Evolutionary conservation across 2,329 filamentous ascomycete species (phyloP).

Genomic region (Monosporascus sp.): DNA sequence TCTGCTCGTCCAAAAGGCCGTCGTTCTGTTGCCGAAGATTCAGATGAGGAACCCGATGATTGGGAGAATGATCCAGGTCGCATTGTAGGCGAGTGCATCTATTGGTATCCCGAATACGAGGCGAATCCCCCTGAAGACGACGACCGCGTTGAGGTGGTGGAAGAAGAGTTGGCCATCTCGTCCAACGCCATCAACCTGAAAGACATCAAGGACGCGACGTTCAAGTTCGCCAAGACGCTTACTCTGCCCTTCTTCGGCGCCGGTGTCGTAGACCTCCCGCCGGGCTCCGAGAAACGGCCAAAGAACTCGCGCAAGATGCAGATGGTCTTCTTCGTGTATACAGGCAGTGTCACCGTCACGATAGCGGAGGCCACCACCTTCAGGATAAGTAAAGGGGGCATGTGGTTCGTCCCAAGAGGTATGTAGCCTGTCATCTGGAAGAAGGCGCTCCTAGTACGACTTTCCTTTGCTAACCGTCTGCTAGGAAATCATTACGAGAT

Average conservation of each 20-base stretch:
- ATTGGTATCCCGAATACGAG: slow-evolving; percentile 57
- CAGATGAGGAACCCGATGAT: slow-evolving; percentile 54
- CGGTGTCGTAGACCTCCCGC: slow-evolving; percentile 83
- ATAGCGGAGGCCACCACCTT: slow-evolving; percentile 67
- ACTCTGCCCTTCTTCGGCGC: slow-evolving; percentile 81
- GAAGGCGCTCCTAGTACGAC: too few relatives aligned
- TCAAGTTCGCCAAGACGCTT: slow-evolving; percentile 85
- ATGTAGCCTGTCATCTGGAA: slow-evolving; percentile 30
- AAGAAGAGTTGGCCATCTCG: slow-evolving; percentile 53
- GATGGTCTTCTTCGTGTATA: slow-evolving; percentile 89
- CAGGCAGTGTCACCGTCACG: slow-evolving; percentile 74
- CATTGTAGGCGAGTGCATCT: slow-evolving; percentile 57
- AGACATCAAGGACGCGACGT: slow-evolving; percentile 60
- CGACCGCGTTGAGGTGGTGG: slow-evolving; percentile 47
- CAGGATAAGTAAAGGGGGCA: slow-evolving; percentile 77
- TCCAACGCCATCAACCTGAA: slow-evolving; percentile 50
- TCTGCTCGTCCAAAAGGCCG: slow-evolving; percentile 7
- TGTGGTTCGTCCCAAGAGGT: slow-evolving; percentile 96
- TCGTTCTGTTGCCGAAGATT: slow-evolving; percentile 35
- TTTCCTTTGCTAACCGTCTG: slow-evolving; percentile 6
- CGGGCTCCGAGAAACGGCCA: slow-evolving; percentile 74
- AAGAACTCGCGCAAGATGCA: slow-evolving; percentile 97
- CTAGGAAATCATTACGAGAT: slow-evolving; percentile 93
- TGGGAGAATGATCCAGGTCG: slow-evolving; percentile 67
- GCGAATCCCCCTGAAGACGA: slow-evolving; percentile 46